Base-by-base conservation (phyloP, 768 basidiomycete species). In the Termitomyces sp. region DNA sequence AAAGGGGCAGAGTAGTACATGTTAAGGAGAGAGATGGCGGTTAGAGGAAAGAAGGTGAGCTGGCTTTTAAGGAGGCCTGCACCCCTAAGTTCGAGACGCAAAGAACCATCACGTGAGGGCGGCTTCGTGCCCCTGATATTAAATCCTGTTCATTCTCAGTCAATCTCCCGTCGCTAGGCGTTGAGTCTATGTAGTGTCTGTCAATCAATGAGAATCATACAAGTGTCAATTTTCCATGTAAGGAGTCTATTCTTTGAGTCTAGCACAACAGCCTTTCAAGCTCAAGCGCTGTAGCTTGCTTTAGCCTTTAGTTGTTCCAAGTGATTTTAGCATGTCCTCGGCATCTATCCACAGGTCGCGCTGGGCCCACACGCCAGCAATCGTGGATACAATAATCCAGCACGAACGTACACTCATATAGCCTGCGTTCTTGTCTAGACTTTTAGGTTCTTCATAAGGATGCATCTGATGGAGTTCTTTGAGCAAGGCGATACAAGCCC, bases 301-400 rank as follows among this genome's bases (percentile, higher is more conserved):
- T 53, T 34, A 56, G 40, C 41, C 32, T 53, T 45, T 11, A 50
- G 32, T n/a, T 32, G 55, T 45, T 58, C 54, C 47, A 57, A 69
- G 53, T 34, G 63, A 51, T 57, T 58, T 66, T 34, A 89, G 64
- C 61, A 77, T 73, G n/a, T 70, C 73, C 64, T 86, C 83, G 21
- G 86, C 89, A 65, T 92, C 90, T 69, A 73, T 73, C 91, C 90
- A 94, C 41, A 94, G 71, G 68, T 94, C 92, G 51, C 75, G 77
- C 73, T 94, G 92, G 23, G 82, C 85, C 92, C 92, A 94, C 3
- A 86, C 69, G 19, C 79, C 81, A 25, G 81, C 78, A 46, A 93
- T 73, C 1, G 81, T 80, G 6, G 85, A 72, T 5, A 93, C 75
- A 37, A 90, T 74, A 59, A 92, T 77, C 92, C 92, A 94, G 65